These are phyloP conservation scores for Mentha longifolia DNA, from an alignment of 257 asterid genomes.

Conservation along the genomic window DNA sequence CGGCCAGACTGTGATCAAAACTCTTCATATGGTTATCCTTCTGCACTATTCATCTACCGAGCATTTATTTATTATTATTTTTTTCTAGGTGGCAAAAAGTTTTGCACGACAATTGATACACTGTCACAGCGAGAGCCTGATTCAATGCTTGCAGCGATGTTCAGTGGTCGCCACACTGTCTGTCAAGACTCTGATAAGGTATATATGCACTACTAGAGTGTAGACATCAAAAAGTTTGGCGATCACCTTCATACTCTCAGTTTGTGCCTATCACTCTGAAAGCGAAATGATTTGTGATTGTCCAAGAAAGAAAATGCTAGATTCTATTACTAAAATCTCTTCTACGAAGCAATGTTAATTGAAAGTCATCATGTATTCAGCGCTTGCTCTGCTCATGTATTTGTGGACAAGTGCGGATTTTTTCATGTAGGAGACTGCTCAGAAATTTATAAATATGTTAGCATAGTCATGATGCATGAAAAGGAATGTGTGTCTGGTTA, in stretches of 20 bases:
- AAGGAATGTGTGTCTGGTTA: neutral
- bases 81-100: slow-evolving; percentile 81
- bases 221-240: neutral
- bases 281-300: neutral
- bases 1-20: neutral
- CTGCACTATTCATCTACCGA: neutral
- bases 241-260: no score
- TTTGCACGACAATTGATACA: slow-evolving; percentile 81
- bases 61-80: slow-evolving; percentile 16
- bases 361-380: neutral
- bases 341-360: no score
- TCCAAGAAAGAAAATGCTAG: slow-evolving; percentile 14
- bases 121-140: slow-evolving; percentile 88
- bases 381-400: neutral
- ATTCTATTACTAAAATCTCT: neutral
- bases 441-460: neutral
- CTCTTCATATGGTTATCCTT: neutral
- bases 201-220: slow-evolving; percentile 31
- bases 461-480: slow-evolving; percentile 6
- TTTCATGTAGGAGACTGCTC: slow-evolving; percentile 1
- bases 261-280: neutral
- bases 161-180: slow-evolving; percentile 90
- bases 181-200: slow-evolving; percentile 74
- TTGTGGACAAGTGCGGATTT: slow-evolving; percentile 11
- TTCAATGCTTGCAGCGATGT: slow-evolving; percentile 97